Percentiles rank a stretch among this genome's conserved stretches.
Evolutionary conservation across 257 asterid genomes (phyloP).

Genomic region (Hygrophila difformis): DNA sequence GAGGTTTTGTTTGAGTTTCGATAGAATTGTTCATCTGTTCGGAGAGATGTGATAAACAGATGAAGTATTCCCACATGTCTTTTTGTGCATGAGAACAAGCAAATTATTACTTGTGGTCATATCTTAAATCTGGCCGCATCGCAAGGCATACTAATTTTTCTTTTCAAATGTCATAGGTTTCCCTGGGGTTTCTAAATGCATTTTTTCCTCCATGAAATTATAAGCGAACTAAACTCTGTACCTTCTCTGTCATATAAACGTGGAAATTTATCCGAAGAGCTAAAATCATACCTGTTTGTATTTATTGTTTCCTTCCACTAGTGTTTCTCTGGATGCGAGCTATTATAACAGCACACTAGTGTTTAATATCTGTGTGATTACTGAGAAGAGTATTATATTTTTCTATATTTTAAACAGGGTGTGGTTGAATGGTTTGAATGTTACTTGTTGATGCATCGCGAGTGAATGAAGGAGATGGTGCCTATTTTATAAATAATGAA

Average conservation of each 20-base stretch:
- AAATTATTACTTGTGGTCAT: neutral
- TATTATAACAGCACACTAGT: neutral
- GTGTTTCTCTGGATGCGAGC: neutral
- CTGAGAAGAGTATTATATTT: neutral
- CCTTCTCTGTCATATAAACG: too few species aligned
- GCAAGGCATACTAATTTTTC: neutral
- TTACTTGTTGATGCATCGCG: too few species aligned
- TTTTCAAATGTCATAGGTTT: neutral
- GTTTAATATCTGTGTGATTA: neutral
- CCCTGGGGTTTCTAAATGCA: neutral
- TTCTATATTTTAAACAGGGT: neutral
- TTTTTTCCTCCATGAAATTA: neutral
- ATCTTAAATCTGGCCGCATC: neutral
- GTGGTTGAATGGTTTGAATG: neutral
- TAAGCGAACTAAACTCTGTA: too few species aligned
- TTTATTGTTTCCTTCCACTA: neutral
- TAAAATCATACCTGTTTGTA: neutral
- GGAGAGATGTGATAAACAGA: neutral
- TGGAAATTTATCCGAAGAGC: neutral
- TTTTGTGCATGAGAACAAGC: neutral
- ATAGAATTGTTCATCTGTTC: slow-evolving; percentile 7
- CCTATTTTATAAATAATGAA: too few species aligned
- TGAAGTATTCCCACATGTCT: neutral
- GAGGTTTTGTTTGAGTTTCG: too few species aligned
- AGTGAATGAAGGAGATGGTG: too few species aligned